Evolutionary conservation across 75 land plant species (phyloP).

Genomic region (Chamaecyparis obtusa): DNA sequence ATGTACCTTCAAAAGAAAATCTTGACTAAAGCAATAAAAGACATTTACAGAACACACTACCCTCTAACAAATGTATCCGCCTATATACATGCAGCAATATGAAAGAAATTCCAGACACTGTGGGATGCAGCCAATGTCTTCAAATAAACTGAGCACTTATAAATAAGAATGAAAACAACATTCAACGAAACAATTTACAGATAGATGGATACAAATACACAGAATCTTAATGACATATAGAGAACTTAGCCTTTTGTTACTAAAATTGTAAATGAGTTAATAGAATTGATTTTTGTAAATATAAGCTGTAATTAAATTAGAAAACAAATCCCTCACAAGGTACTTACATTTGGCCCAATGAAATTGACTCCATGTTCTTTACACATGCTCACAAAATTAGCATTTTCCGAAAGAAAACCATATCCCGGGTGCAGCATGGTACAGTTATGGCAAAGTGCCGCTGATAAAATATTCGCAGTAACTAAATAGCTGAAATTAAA

Average conservation of each 20-base stretch:
- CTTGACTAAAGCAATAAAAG: not conserved
- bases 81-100: not conserved
- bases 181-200: not conserved
- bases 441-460: constrained; percentile 73
- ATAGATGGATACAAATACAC: not conserved
- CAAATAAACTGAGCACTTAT: not conserved
- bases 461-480: constrained; percentile 82
- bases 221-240: not conserved
- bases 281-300: not conserved
- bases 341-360: constrained; percentile 90
- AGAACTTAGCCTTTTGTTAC: not conserved
- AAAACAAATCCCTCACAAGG: not conserved
- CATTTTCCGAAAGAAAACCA: constrained; percentile 94
- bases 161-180: not conserved
- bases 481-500: constrained; percentile 56
- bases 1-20: not conserved
- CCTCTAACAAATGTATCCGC: not conserved
- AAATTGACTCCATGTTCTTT: constrained; percentile 92
- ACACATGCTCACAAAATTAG: constrained; percentile 87
- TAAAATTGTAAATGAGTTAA: not conserved
- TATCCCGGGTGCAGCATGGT: constrained; percentile 98
- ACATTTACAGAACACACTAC: not conserved
- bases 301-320: not conserved
- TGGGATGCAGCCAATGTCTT: not conserved
- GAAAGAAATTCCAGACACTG: not conserved